phyloP scores from a whole-genome alignment of 2,329 filamentous ascomycete genomes.

The Thielaviopsis euricoi region DNA sequence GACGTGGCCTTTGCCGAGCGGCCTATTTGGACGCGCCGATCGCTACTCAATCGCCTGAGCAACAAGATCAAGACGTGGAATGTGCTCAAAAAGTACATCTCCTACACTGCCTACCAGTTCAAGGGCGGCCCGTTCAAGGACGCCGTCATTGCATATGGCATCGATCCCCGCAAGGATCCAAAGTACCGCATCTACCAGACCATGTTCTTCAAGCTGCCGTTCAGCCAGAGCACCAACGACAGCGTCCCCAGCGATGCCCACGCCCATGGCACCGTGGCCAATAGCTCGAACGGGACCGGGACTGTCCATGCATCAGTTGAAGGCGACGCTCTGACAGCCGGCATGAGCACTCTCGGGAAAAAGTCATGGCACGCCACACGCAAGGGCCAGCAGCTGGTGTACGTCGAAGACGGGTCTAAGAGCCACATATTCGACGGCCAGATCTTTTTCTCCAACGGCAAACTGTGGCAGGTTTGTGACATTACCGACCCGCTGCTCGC shows the following conservation, averaged over 20 bases:
- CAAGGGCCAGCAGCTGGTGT: slow-evolving; percentile 21
- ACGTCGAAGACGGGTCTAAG: slow-evolving; percentile 24
- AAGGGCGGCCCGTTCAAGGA: slow-evolving; percentile 85
- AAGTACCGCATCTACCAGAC: slow-evolving; percentile 76
- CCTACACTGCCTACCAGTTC: slow-evolving; percentile 84
- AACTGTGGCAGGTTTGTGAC: slow-evolving; percentile 90
- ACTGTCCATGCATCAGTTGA: not conserved
- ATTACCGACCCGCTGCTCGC: slow-evolving; percentile 64
- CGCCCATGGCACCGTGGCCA: slow-evolving; percentile 29
- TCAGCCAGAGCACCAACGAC: slow-evolving; percentile 20
- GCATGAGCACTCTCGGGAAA: slow-evolving; percentile 20
- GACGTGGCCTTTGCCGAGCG: slow-evolving; percentile 51
- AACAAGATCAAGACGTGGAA: slow-evolving; percentile 34
- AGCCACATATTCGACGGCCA: slow-evolving; percentile 75
- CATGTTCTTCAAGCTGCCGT: slow-evolving; percentile 63
- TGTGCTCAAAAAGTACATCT: slow-evolving; percentile 55
- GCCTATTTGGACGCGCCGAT: slow-evolving; percentile 75
- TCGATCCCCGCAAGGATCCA: slow-evolving; percentile 68
- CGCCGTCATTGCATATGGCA: slow-evolving; percentile 65
- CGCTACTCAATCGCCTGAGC: slow-evolving; percentile 56
- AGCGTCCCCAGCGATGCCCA: slow-evolving; percentile 19
- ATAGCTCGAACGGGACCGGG: slow-evolving; percentile 21
- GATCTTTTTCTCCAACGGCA: slow-evolving; percentile 59
- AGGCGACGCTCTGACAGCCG: slow-evolving; percentile 27
- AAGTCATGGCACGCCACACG: slow-evolving; percentile 13